Evolutionary conservation across 225 moss, liverwort and hornwort genomes (phyloP).

Genomic region (Sphagnum contortum): DNA sequence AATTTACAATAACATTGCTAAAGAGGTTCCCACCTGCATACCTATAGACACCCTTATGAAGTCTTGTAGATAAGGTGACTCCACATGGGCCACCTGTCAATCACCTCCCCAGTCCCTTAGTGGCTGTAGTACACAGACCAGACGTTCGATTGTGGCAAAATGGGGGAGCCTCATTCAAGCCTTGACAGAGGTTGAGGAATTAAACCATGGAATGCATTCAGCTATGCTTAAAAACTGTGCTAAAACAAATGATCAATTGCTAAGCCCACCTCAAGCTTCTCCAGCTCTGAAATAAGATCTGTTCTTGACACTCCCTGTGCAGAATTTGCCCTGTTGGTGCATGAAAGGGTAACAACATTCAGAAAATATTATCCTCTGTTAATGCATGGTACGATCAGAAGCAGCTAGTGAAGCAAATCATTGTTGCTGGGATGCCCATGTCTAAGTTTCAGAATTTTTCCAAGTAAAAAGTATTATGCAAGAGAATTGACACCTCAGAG

Average conservation of each 20-base stretch:
- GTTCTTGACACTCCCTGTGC: conserved; percentile 47
- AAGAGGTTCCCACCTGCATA: conserved; percentile 60
- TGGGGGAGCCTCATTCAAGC: not conserved
- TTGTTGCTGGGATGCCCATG: no score
- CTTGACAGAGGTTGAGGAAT: not conserved
- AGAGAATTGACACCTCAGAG: conserved; percentile 34
- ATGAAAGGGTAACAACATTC: not conserved
- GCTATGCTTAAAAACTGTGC: not conserved
- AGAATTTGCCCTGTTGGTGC: conserved; percentile 47
- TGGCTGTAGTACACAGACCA: not conserved
- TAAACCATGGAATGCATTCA: not conserved
- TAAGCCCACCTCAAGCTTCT: conserved; percentile 56
- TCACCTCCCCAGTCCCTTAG: not conserved
- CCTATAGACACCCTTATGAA: conserved; percentile 67
- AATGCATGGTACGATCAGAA: no score
- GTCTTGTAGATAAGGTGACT: conserved; percentile 58
- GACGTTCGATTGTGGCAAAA: not conserved
- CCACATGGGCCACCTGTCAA: conserved; percentile 44
- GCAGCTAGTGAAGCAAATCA: no score
- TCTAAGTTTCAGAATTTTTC: no score
- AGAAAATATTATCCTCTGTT: no score
- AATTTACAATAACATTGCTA: not conserved
- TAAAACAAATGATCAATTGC: not conserved
- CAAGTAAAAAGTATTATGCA: no score
- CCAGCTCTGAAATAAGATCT: conserved; percentile 44